These are phyloP conservation scores for Nannizziopsis barbatae DNA, from an alignment of 2,329 filamentous ascomycete genomes.

Conservation along the genomic window DNA sequence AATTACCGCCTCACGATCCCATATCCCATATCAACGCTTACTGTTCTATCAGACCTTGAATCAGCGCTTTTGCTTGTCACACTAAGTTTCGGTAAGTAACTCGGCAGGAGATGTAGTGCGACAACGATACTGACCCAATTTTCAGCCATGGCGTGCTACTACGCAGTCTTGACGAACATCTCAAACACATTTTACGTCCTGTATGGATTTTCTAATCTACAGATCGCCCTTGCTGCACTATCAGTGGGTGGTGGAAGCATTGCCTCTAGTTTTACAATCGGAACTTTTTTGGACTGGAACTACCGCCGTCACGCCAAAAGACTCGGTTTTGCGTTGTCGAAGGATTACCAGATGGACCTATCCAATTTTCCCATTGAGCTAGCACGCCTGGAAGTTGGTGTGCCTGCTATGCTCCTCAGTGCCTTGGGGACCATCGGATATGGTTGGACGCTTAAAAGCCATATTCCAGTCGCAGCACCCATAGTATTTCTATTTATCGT, in stretches of 20 bases:
- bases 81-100: too few species aligned
- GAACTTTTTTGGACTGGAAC: slow-evolving; percentile 58
- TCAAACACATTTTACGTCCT: slow-evolving; percentile 38
- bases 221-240: slow-evolving; percentile 34
- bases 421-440: slow-evolving; percentile 29
- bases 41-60: too few species aligned
- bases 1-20: too few species aligned
- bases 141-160: too few species aligned
- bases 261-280: slow-evolving; percentile 29
- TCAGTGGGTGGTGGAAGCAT: slow-evolving; percentile 19
- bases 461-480: slow-evolving; percentile 40
- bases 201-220: slow-evolving; percentile 39
- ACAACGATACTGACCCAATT: too few species aligned
- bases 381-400: slow-evolving; percentile 25
- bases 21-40: too few species aligned
- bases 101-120: too few species aligned
- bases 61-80: too few species aligned
- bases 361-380: slow-evolving; percentile 41
- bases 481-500: slow-evolving; percentile 43
- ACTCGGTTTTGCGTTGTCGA: slow-evolving; percentile 50
- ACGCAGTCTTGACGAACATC: slow-evolving; percentile 37
- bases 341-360: slow-evolving; percentile 45
- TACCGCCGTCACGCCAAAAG: slow-evolving; percentile 56
- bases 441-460: slow-evolving; percentile 43
- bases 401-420: slow-evolving; percentile 24